Base-by-base conservation (phyloP, 2,329 filamentous ascomycete species). In the Davidsoniella virescens region DNA sequence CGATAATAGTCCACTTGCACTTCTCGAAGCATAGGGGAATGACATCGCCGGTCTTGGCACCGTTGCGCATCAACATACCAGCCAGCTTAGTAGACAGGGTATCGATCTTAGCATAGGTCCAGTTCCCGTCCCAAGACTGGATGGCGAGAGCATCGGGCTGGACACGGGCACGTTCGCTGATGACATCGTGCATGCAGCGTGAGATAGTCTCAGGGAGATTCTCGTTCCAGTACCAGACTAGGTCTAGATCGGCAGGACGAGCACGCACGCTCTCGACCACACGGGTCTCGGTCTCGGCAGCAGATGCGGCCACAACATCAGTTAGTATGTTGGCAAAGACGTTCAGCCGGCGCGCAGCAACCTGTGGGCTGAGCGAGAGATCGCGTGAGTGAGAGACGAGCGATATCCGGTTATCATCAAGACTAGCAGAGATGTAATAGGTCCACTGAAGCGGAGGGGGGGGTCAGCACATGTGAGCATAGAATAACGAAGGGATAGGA, bases 1-100 rank as follows among this genome's bases (percentile, higher is more conserved):
- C 65, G 18, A 72, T 62, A 6, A 65, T 60, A 4, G 69, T 66
- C 68, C 67, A 71, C 54, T 60, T 61, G 26, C 68, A 70, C 56
- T 72, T 72, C 55, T 71, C 67, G 52, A 72, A 71, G 55, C 68
- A 70, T n/a, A 72, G 60, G 2, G 70, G 69, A n/a, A 73, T 65
- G 8, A 63, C 64, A 38, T 60, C 62, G n/a, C 68, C 69, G 9
- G 61, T 50, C 2, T 52, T 55, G 37, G 67, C 60, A 14, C 68
- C 68, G n/a, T 57, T 55, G 9, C 57, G 57, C 12, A 59, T 54
- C 1, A 73, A 62, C 50, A 67, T 60, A 4, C 57, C 57, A 2
- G 70, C 70, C 6, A 73, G 61, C 1, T 57, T 56, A 25, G 64
- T 65, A 1, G 71, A 70, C 10, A 66, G 59, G 1, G 57, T 54